Evolutionary conservation across 306 rosid species (phyloP), one percentile per base, ranked within the genome.

Genomic region (Lathyrus sativus): DNA sequence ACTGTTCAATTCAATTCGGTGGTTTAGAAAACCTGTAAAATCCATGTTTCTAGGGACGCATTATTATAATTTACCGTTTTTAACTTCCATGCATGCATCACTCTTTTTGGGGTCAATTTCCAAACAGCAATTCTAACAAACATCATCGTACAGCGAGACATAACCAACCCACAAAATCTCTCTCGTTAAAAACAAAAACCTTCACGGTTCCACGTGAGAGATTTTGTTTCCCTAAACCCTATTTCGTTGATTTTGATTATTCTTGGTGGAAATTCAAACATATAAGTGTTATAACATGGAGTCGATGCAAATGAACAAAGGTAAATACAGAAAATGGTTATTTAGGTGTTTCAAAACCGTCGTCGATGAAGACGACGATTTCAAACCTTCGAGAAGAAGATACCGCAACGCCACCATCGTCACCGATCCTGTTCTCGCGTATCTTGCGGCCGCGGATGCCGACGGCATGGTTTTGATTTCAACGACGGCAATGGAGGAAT

Each of bases 351-450:
- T 49, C 6, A 49, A 49, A 17, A 2, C 55, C 26, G 1, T 8
- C 0, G 2, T 8, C 6, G 55, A 3, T 17, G 55, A 9, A 15
- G 24, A 8, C 0, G 28, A 49, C 1, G 24, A 49, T 49, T 17
- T 8, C 26, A 49, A 49, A 49, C 12, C 55, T 15, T 3, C 2
- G 15, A 49, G 5, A 17, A 14, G n/a, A 45, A 7, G 15, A 2
- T 62, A 63, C 26, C 7, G 3, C 37, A 17, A 14, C 0, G 10
- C 26, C 0, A 33, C 42, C n/a, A n/a, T 6, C 15, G 35, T n/a
- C 11, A 17, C 11, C 9, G 64, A 71, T 4, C 73, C 68, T 0
- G 74, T 77, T 71, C 57, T 72, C 0, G 10, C 68, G 0, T 77
- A 71, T 28, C 13, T 77, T 9, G 46, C 59, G 0, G 22, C 12